A percentile compares a stretch with the other conserved stretches of the same genome.
These are phyloP conservation scores for Beta lomatogona DNA, from an alignment of 179 eudicot species.

Conservation along the genomic window DNA sequence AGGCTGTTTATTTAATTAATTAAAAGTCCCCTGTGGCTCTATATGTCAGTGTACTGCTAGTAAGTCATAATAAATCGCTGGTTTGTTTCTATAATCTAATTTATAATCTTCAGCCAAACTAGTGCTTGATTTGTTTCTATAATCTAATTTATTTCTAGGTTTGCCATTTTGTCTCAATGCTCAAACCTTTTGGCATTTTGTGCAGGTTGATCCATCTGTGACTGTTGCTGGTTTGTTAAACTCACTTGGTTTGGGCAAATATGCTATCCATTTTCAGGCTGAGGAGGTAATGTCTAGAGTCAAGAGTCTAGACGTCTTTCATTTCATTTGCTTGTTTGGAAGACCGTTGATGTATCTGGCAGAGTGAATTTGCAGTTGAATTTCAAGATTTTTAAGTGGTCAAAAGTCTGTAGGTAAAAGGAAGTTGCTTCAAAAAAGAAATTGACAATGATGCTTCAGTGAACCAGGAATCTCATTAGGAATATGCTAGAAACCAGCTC, in stretches of 20 bases:
- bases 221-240: conserved; percentile 37
- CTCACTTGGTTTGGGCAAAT: conserved; percentile 48
- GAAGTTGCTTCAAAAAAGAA: background rate
- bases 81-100: background rate
- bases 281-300: conserved; percentile 32
- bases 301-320: too few relatives aligned
- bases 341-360: background rate
- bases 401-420: too few relatives aligned
- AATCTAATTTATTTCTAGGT: background rate
- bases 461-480: background rate
- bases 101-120: background rate
- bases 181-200: background rate
- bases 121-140: too few relatives aligned
- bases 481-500: too few relatives aligned
- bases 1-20: too few relatives aligned
- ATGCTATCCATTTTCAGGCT: conserved; percentile 40
- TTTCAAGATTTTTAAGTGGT: background rate
- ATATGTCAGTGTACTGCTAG: too few relatives aligned
- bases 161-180: background rate
- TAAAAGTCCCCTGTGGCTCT: too few relatives aligned
- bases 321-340: background rate
- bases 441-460: background rate
- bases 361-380: background rate
- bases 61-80: too few relatives aligned
- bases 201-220: conserved; percentile 27